Conservation (phyloP, 2,329 filamentous ascomycete genomes). For the Colletotrichum tofieldiae region DNA sequence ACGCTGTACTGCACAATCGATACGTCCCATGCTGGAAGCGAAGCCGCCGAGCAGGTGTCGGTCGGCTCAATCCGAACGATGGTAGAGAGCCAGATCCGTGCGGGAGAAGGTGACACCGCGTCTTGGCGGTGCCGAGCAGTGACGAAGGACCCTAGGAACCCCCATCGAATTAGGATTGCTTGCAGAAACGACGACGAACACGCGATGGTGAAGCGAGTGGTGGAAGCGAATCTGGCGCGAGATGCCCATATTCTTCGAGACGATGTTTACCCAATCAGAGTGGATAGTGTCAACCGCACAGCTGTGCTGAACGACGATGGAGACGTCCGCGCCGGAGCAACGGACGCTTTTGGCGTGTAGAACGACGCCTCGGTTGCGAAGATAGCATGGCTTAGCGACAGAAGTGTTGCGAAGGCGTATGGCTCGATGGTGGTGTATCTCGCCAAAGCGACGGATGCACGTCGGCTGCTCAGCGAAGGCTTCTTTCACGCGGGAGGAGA, state of each 20-base stretch:
- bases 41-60: background rate
- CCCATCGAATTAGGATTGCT: background rate
- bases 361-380: too few relatives aligned
- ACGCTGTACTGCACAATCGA: background rate
- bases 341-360: too few relatives aligned
- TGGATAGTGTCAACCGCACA: too few relatives aligned
- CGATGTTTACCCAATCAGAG: background rate
- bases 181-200: background rate
- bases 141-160: background rate
- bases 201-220: background rate
- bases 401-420: too few relatives aligned
- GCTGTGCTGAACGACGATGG: too few relatives aligned
- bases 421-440: conserved; percentile 45
- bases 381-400: too few relatives aligned
- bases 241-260: background rate
- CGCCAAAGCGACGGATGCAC: conserved; percentile 44
- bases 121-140: background rate
- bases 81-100: background rate
- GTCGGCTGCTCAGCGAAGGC: conserved; percentile 43
- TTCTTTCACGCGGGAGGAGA: conserved; percentile 46
- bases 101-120: background rate
- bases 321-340: too few relatives aligned
- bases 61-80: background rate
- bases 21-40: background rate
- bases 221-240: background rate